Evolutionary conservation across 495 filamentous ascomycete species (phyloP).

Genomic region (Parmelia sp.): DNA sequence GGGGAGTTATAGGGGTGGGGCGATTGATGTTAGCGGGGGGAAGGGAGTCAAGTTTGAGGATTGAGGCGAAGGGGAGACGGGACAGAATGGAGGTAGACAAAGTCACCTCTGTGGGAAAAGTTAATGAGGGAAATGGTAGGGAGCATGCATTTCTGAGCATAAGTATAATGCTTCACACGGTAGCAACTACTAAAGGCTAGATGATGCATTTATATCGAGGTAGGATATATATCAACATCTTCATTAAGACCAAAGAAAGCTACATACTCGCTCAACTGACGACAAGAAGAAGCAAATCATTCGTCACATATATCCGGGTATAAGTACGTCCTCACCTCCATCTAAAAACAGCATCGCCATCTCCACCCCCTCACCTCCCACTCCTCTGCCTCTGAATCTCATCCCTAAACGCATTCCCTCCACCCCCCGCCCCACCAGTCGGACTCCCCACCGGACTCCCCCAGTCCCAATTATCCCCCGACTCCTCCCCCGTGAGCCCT

Average conservation of each 20-base stretch:
- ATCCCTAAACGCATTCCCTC: constrained; percentile 22
- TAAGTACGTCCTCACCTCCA: background rate
- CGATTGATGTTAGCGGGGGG: constrained; percentile 65
- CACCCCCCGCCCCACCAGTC: constrained; percentile 5
- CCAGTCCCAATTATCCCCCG: constrained; percentile 17
- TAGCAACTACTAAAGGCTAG: background rate
- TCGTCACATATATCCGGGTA: background rate
- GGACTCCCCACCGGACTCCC: constrained; percentile 18
- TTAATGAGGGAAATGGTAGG: background rate
- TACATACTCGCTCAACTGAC: background rate
- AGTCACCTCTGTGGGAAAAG: background rate
- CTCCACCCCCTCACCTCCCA: background rate
- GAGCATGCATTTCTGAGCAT: background rate
- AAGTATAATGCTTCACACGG: background rate
- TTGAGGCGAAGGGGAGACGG: background rate
- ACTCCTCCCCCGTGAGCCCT: background rate
- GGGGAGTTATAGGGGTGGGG: constrained; percentile 79
- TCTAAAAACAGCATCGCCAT: background rate
- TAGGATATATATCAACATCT: background rate
- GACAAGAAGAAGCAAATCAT: background rate
- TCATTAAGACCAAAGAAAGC: background rate
- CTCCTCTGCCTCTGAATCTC: constrained; percentile 22
- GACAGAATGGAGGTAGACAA: background rate
- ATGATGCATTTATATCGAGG: no score
- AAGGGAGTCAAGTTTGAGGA: constrained; percentile 79